Evolutionary conservation across 2,329 filamentous ascomycete genomes (phyloP), one percentile per base, ranked within the genome.

Genomic region (Epichloe baconii): DNA sequence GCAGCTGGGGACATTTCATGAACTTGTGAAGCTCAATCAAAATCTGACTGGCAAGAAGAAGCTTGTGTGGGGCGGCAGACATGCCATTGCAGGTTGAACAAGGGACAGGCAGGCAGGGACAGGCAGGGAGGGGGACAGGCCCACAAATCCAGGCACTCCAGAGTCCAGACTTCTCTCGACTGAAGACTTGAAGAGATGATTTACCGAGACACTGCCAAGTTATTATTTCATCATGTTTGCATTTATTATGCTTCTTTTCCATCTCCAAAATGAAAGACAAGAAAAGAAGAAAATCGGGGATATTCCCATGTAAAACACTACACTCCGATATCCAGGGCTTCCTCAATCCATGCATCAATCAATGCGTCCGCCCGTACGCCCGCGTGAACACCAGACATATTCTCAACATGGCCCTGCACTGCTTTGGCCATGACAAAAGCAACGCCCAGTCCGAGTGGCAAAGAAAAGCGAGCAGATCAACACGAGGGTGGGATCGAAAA

Each of bases 331-430:
- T 56, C 55, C 55, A 56, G 53, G 44, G 47, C 34, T 44, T 34
- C 40, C 34, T 45, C 19, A 11, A 31, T 31, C 10, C 26, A 31
- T 31, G 26, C 35, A 19, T 46, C 37, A 41, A 5, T 26, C 12
- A 17, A 15, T 51, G 40, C 47, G 19, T 31, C 49, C 53, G 41
- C 26, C 17, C 19, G 14, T 35, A 31, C 15, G 43, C 19, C 19
- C 57, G 58, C 58, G 56, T 55, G 56, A 56, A 58, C 58, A 19
- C n/a, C 12, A 38, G 56, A 59, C 60, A 60, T 64, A 61, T 61
- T 41, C 19, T 43, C 35, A 36, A 26, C 48, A 37, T 17, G n/a
- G 12, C 48, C 15, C 26, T 21, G 15, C 7, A 38, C 34, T 31
- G 8, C 10, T 35, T 26, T 38, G 31, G 26, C 35, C n/a, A 23